phyloP scores from a whole-genome alignment of 2,329 filamentous ascomycete genomes.

The Septoria linicola region DNA sequence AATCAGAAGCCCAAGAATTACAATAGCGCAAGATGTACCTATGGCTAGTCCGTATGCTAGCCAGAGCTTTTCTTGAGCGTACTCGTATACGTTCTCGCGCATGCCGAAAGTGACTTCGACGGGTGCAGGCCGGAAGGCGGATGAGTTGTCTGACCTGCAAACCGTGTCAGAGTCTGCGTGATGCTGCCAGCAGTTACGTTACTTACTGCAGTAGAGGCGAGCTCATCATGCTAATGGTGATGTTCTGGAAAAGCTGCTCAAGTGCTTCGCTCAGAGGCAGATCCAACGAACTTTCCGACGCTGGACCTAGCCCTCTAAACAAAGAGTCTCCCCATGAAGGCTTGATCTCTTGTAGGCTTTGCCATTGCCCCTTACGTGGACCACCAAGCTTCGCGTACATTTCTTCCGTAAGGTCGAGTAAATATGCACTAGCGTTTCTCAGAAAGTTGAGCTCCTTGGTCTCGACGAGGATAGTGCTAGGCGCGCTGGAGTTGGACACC shows the following conservation, averaged over 20 bases:
- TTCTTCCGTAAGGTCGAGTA: too few species aligned
- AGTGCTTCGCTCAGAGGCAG: background rate
- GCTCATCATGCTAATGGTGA: conserved; percentile 16
- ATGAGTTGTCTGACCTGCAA: conserved; percentile 5
- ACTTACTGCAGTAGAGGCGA: background rate
- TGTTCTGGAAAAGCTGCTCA: conserved; percentile 18
- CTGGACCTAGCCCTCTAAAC: background rate
- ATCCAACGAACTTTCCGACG: background rate
- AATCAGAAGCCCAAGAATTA: conserved; percentile 7
- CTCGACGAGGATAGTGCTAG: background rate
- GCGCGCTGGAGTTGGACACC: background rate
- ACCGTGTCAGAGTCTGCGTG: conserved; percentile 1
- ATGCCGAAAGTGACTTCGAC: conserved; percentile 3
- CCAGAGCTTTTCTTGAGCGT: conserved; percentile 14
- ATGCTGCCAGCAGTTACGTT: too few species aligned
- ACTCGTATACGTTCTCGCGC: conserved; percentile 14
- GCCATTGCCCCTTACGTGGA: background rate
- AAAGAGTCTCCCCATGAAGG: background rate
- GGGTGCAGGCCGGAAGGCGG: background rate
- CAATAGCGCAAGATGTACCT: conserved; percentile 5
- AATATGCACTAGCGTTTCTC: background rate
- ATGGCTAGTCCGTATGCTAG: conserved; percentile 19
- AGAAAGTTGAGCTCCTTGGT: background rate
- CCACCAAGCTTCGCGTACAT: too few species aligned
- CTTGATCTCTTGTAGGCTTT: background rate